Percentiles rank a stretch among this genome's conserved stretches.
Evolutionary conservation across 2,329 filamentous ascomycete species (phyloP).

Genomic region (Fusarium brevicatenulatum): DNA sequence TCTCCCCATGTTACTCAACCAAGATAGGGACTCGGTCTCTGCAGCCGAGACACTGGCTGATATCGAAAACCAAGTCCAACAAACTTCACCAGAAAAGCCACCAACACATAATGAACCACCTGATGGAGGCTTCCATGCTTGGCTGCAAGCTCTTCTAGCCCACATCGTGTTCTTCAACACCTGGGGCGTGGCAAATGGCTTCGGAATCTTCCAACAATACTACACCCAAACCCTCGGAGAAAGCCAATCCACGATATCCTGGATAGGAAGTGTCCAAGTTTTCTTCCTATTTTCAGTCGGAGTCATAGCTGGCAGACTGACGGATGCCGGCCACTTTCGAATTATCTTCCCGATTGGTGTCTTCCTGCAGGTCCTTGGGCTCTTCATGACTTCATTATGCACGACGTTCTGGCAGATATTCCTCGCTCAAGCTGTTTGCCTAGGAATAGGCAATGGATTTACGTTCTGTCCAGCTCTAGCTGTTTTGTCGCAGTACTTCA

Average conservation of each 20-base stretch:
- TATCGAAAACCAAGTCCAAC: constrained; percentile 1
- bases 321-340: constrained; percentile 57
- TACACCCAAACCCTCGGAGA: constrained; percentile 51
- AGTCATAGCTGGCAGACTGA: constrained; percentile 54
- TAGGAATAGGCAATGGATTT: constrained; percentile 63
- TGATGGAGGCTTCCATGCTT: constrained; percentile 40
- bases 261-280: constrained; percentile 57
- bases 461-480: constrained; percentile 68
- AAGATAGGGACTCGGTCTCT: background rate
- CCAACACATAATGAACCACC: constrained; percentile 3
- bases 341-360: constrained; percentile 52
- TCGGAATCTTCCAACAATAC: constrained; percentile 58
- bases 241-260: constrained; percentile 53
- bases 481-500: constrained; percentile 71
- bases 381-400: constrained; percentile 56
- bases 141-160: constrained; percentile 48
- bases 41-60: constrained; percentile 12
- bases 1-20: background rate
- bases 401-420: constrained; percentile 61
- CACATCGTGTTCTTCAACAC: constrained; percentile 56
- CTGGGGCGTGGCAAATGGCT: constrained; percentile 59
- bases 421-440: constrained; percentile 59
- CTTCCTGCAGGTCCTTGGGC: constrained; percentile 54
- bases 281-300: constrained; percentile 56
- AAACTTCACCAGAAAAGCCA: background rate